phyloP scores from a whole-genome alignment of 768 basidiomycete species.

The Neoboletus subvelutipes region DNA sequence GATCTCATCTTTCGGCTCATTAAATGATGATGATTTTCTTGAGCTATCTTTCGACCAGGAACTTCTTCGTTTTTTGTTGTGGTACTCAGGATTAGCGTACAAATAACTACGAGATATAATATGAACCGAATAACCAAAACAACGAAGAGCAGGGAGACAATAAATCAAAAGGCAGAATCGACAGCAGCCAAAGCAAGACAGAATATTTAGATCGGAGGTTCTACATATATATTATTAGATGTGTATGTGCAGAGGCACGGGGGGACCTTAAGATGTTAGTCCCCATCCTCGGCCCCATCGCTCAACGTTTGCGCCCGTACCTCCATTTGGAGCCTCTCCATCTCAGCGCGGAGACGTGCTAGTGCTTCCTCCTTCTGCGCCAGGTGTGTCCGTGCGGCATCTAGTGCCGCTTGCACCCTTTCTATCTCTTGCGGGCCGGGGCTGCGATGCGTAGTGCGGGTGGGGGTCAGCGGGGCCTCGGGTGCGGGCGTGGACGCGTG shows the following conservation, averaged over 20 bases:
- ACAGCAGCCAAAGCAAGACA: conserved; percentile 1
- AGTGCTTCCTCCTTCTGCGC: conserved; percentile 25
- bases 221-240: neutral
- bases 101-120: neutral
- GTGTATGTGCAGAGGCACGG: no score
- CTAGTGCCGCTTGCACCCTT: conserved; percentile 22
- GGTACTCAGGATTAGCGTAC: neutral
- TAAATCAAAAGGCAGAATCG: neutral
- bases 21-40: no score
- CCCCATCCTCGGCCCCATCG: neutral
- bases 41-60: neutral
- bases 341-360: conserved; percentile 20
- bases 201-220: neutral
- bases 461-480: neutral
- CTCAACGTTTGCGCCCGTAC: neutral
- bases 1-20: no score
- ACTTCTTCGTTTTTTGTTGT: neutral
- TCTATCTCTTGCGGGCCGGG: conserved; percentile 19
- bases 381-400: conserved; percentile 21
- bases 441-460: neutral
- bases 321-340: conserved; percentile 20
- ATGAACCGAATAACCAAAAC: neutral
- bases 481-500: conserved; percentile 17
- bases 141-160: neutral
- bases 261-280: neutral